Evolutionary conservation across 2,329 filamentous ascomycete species (phyloP).

Genomic region (Incumbomyces delicatus): DNA sequence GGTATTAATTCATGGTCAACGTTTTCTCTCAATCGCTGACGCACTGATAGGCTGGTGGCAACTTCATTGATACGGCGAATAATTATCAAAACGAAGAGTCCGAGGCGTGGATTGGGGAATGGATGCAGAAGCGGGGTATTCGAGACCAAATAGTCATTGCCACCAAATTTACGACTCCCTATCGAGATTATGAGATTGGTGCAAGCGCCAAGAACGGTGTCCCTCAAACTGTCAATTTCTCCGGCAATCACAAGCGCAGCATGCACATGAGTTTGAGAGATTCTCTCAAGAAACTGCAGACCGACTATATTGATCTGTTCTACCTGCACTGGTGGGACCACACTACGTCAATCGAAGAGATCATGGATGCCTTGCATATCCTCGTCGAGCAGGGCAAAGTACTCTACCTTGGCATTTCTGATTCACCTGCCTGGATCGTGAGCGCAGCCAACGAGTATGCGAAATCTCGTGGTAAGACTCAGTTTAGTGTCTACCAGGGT

Average conservation of each 20-base stretch:
- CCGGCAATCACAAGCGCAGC: constrained; percentile 36
- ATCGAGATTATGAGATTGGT: constrained; percentile 32
- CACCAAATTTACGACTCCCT: constrained; percentile 59
- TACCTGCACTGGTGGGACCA: constrained; percentile 48
- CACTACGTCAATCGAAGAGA: constrained; percentile 28
- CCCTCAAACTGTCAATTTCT: constrained; percentile 30
- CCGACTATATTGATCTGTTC: constrained; percentile 45
- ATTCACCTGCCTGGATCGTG: constrained; percentile 34
- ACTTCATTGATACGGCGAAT: constrained; percentile 32
- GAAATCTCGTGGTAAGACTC: constrained; percentile 30
- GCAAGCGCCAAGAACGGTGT: constrained; percentile 19
- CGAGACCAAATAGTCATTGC: constrained; percentile 61
- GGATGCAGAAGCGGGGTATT: constrained; percentile 45
- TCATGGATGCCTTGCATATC: constrained; percentile 32
- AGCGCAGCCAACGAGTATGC: constrained; percentile 32
- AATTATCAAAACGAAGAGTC: constrained; percentile 58
- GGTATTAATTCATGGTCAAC: too few relatives aligned
- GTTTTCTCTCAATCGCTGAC: too few relatives aligned
- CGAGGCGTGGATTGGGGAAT: constrained; percentile 60
- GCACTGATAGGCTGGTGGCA: constrained; percentile 46
- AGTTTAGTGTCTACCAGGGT: constrained; percentile 31
- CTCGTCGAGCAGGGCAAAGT: constrained; percentile 33
- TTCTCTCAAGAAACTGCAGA: constrained; percentile 41
- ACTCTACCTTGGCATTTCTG: constrained; percentile 33
- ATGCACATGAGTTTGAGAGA: constrained; percentile 36